Percentiles rank a stretch among this genome's conserved stretches.
phyloP scores from a whole-genome alignment of 495 filamentous ascomycete genomes.

The Xylaria scruposa region DNA sequence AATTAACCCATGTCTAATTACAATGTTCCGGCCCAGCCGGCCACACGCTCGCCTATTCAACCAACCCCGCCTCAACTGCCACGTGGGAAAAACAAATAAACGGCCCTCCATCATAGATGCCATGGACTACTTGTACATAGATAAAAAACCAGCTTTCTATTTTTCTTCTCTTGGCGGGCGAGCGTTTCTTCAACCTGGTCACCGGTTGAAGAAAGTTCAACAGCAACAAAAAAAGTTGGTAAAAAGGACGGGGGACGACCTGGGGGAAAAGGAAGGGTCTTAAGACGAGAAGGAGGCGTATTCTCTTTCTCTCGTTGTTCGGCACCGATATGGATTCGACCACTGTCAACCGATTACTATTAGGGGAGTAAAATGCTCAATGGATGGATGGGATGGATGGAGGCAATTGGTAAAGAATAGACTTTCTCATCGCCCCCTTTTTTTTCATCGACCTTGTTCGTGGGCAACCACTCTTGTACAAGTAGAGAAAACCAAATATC shows the following conservation, averaged over 20 bases:
- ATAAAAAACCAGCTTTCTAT: background rate
- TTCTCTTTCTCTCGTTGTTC: background rate
- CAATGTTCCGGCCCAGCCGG: background rate
- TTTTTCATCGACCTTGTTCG: background rate
- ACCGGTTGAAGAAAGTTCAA: conserved; percentile 6
- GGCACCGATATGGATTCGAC: background rate
- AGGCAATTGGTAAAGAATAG: conserved; percentile 1
- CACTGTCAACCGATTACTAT: background rate
- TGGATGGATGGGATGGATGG: background rate
- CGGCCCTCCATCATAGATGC: background rate
- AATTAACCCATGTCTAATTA: background rate
- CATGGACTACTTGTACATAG: conserved; percentile 17
- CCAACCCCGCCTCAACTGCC: background rate
- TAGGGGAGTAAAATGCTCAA: background rate
- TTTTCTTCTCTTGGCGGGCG: background rate
- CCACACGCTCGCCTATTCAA: background rate
- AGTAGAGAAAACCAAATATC: conserved; percentile 9
- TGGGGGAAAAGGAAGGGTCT: background rate
- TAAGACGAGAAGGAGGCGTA: background rate
- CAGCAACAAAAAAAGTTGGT: background rate
- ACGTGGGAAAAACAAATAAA: background rate
- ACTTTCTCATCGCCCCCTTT: background rate
- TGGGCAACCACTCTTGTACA: conserved; percentile 9
- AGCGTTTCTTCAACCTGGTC: background rate
- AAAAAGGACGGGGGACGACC: background rate